These are phyloP conservation scores for Jackrogersella minutella DNA, from an alignment of 495 filamentous ascomycete species.

Conservation along the genomic window DNA sequence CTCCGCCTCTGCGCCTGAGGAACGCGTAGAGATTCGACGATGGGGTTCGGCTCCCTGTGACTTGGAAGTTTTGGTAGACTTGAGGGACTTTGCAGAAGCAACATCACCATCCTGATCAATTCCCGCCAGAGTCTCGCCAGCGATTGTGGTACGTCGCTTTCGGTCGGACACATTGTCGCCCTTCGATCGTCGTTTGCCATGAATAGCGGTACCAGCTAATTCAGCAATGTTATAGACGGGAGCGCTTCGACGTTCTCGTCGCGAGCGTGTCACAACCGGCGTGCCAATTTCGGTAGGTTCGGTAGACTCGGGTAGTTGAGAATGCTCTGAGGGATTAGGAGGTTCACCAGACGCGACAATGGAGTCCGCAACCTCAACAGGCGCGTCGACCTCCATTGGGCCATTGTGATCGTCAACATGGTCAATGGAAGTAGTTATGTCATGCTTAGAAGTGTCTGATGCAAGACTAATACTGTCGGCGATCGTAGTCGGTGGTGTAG, in stretches of 20 bases:
- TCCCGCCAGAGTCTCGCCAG: constrained; percentile 45
- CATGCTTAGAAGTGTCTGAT: constrained; percentile 49
- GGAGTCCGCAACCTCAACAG: constrained; percentile 46
- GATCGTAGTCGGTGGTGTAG: constrained; percentile 57
- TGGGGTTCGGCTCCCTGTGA: constrained; percentile 44
- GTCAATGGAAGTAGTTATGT: constrained; percentile 34
- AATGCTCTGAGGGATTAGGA: not conserved
- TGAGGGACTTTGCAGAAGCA: constrained; percentile 46
- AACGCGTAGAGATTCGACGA: constrained; percentile 54
- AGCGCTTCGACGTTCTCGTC: constrained; percentile 55
- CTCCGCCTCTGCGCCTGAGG: constrained; percentile 55
- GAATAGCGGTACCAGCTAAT: constrained; percentile 56
- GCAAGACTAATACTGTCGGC: constrained; percentile 56
- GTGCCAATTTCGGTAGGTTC: constrained; percentile 15
- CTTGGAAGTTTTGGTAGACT: constrained; percentile 44
- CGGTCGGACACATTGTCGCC: constrained; percentile 49
- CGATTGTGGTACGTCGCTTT: constrained; percentile 51
- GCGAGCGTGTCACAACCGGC: constrained; percentile 47
- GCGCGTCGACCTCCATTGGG: constrained; percentile 35
- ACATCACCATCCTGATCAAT: constrained; percentile 23
- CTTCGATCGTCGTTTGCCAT: constrained; percentile 52
- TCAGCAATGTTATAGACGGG: constrained; percentile 65
- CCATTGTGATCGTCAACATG: constrained; percentile 25
- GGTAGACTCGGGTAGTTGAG: not conserved
- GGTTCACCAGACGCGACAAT: constrained; percentile 47